Evolutionary conservation across 2,329 filamentous ascomycete genomes (phyloP).

Genomic region (Colletotrichum liriopes): DNA sequence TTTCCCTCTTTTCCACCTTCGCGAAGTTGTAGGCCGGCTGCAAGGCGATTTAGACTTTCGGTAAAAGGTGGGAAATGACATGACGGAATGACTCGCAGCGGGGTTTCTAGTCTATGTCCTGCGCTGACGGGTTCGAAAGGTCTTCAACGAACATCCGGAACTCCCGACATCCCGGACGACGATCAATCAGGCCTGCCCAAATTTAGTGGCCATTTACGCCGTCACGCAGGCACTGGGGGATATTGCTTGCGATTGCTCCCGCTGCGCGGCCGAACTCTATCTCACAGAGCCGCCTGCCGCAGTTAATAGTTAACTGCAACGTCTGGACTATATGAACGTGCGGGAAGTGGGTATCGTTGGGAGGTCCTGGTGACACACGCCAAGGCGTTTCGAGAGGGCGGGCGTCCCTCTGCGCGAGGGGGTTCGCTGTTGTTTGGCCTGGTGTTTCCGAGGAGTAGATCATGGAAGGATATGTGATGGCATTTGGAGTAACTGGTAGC

Average conservation of each 20-base stretch:
- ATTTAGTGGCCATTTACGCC: too few species aligned
- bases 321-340: not conserved
- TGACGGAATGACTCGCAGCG: slow-evolving; percentile 9
- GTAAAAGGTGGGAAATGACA: not conserved
- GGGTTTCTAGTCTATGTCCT: not conserved
- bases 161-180: not conserved
- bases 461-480: not conserved
- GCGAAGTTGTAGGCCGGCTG: not conserved
- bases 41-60: not conserved
- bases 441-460: slow-evolving; percentile 8
- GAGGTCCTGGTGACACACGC: not conserved
- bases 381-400: slow-evolving; percentile 1
- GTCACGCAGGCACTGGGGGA: not conserved
- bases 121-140: not conserved
- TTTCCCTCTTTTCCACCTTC: too few species aligned
- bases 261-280: slow-evolving; percentile 14
- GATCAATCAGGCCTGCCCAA: slow-evolving; percentile 1
- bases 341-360: not conserved
- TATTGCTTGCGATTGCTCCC: not conserved
- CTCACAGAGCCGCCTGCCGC: not conserved
- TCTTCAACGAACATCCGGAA: not conserved
- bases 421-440: not conserved
- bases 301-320: not conserved
- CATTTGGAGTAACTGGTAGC: not conserved
- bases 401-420: not conserved